These are phyloP conservation scores for Cerrena zonata DNA, from an alignment of 1,284 basidiomycete genomes.

Conservation along the genomic window DNA sequence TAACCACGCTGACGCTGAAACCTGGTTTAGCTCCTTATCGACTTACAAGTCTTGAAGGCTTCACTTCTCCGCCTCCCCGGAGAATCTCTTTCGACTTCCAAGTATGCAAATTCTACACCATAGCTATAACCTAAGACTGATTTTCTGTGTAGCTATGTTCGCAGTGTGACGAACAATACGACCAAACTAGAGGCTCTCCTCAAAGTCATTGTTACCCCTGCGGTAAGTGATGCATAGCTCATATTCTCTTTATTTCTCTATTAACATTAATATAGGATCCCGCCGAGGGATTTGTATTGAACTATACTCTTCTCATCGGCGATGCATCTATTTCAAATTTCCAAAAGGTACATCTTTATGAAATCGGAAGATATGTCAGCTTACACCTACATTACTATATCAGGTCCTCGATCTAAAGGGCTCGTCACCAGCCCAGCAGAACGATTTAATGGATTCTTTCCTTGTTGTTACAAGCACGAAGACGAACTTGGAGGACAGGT, in stretches of 20 bases:
- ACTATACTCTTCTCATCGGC: conserved; percentile 87
- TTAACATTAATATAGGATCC: conserved; percentile 56
- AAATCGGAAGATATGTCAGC: background rate
- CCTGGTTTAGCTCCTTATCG: conserved; percentile 70
- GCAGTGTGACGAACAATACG: conserved; percentile 75
- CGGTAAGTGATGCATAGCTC: too few species aligned
- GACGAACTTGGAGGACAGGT: conserved; percentile 77
- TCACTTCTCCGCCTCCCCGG: conserved; percentile 81
- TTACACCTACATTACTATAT: background rate
- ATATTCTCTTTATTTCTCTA: conserved; percentile 1
- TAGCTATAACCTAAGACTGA: too few species aligned
- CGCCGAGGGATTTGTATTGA: conserved; percentile 87
- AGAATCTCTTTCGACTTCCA: conserved; percentile 50
- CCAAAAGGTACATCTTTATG: conserved; percentile 69
- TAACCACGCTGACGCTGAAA: background rate
- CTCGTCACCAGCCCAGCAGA: conserved; percentile 80
- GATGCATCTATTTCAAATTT: conserved; percentile 93
- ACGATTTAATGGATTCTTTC: conserved; percentile 86
- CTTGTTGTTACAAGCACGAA: conserved; percentile 85
- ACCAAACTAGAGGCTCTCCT: conserved; percentile 82
- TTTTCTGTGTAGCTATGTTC: conserved; percentile 63
- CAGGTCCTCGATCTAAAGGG: conserved; percentile 94
- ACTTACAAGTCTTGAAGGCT: conserved; percentile 82
- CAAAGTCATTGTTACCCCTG: conserved; percentile 89
- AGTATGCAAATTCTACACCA: conserved; percentile 33